These are phyloP conservation scores for Vinca minor DNA, from an alignment of 257 asterid genomes.

Conservation along the genomic window DNA sequence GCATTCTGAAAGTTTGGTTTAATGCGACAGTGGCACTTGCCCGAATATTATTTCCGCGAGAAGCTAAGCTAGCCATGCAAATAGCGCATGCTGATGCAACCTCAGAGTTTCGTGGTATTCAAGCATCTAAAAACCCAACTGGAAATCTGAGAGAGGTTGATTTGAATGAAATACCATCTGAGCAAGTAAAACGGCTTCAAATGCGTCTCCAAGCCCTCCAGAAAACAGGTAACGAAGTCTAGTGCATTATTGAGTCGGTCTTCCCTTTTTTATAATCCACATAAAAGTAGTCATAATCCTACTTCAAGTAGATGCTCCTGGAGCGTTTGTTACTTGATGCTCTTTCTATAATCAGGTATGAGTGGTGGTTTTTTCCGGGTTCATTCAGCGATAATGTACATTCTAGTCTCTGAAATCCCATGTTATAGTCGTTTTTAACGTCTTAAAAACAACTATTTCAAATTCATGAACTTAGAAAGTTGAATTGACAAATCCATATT, in stretches of 20 bases:
- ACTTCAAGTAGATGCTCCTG: no score
- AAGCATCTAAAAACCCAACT: conserved; percentile 38
- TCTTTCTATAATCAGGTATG: no score
- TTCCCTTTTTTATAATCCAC: background rate
- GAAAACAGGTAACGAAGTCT: conserved; percentile 55
- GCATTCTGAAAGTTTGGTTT: conserved; percentile 4
- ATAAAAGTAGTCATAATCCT: no score
- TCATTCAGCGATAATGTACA: no score
- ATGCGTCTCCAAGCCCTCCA: conserved; percentile 58
- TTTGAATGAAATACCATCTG: conserved; percentile 64
- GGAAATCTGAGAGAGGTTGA: conserved; percentile 53
- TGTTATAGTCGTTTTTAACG: no score
- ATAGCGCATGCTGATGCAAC: conserved; percentile 68
- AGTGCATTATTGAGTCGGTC: background rate
- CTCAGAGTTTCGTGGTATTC: conserved; percentile 54
- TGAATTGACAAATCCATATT: background rate
- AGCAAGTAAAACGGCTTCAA: conserved; percentile 65
- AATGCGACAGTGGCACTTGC: conserved; percentile 77
- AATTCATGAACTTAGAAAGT: background rate
- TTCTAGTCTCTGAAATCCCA: no score
- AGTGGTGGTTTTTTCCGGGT: no score
- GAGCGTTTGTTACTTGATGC: no score
- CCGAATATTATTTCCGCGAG: conserved; percentile 55
- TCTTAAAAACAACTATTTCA: no score
- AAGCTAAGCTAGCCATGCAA: conserved; percentile 84